phyloP scores from a whole-genome alignment of 768 basidiomycete species.

The Pulveroboletus frians region DNA sequence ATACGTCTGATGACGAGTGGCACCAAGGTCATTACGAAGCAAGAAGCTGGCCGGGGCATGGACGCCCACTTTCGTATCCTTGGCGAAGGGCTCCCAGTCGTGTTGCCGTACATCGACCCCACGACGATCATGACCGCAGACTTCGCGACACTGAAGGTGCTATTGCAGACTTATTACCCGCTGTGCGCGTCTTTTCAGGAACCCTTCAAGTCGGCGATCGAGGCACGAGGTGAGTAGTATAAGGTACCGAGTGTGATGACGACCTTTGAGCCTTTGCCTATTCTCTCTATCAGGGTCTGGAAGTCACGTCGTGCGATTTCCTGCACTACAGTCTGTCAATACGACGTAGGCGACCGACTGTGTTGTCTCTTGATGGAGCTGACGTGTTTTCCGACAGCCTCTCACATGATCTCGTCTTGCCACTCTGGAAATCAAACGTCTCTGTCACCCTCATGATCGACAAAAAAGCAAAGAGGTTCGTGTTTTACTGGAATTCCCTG shows the following conservation, averaged over 20 bases:
- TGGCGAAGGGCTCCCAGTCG: slow-evolving; percentile 76
- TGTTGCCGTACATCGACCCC: slow-evolving; percentile 77
- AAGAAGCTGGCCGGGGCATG: slow-evolving; percentile 64
- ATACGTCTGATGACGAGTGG: slow-evolving; percentile 90
- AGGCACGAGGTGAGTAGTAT: slow-evolving; percentile 44
- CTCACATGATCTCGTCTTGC: slow-evolving; percentile 79
- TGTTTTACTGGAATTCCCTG: not conserved
- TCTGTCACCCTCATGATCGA: slow-evolving; percentile 92
- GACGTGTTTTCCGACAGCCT: slow-evolving; percentile 39
- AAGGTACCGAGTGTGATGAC: slow-evolving; percentile 32
- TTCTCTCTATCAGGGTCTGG: slow-evolving; percentile 46
- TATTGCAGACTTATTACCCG: slow-evolving; percentile 81
- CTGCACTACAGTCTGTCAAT: slow-evolving; percentile 46
- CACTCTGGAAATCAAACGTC: slow-evolving; percentile 90
- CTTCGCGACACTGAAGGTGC: slow-evolving; percentile 50
- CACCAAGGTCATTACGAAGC: slow-evolving; percentile 87
- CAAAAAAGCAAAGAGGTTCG: slow-evolving; percentile 91
- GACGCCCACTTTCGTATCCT: slow-evolving; percentile 70
- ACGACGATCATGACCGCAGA: slow-evolving; percentile 56
- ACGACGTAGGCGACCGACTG: slow-evolving; percentile 43
- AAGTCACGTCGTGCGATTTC: slow-evolving; percentile 68
- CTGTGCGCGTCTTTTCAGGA: slow-evolving; percentile 58
- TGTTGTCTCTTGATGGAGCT: not conserved
- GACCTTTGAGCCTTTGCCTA: not conserved
- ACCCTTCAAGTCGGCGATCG: slow-evolving; percentile 51